Evolutionary conservation across 176 grass and related monocot species (phyloP), one percentile per base, ranked within the genome.

Genomic region (Thinopyrum elongatum): DNA sequence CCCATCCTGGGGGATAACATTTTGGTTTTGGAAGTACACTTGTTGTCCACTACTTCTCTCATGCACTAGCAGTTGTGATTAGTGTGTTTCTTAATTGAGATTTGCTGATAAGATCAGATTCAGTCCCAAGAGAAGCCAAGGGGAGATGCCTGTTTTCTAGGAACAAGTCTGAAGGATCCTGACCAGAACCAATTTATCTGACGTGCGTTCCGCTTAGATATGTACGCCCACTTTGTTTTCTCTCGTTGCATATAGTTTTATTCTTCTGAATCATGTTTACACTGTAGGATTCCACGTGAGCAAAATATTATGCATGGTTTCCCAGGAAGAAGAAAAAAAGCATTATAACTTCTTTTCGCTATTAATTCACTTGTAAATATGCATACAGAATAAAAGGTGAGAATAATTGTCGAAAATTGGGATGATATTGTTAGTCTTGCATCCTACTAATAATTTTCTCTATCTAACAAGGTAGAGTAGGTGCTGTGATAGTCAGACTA

Each of bases 1-100:
- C 85, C 46, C 28, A 69, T 81, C 39, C 63, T 57, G 53, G 89
- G 89, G 86, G 82, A 81, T 88, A 70, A 55, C 70, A 72, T 31
- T 80, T 77, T 77, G 86, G 30, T 64, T 77, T 91, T 91, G 70
- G 15, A 81, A 88, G 86, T 85, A 88, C 82, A 41, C 39, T 34
- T 70, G 28, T 75, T 78, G 61, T 58, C 81, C 76, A 70, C n/a
- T 61, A 66, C 6, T 55, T 35, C 27, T 65, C 34, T 42, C 70
- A 21, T 44, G 16, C 77, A 55, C 78, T 68, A 69, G 65, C 10
- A 34, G 65, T 10, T 66, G 74, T 46, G 86, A 87, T 86, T 65
- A 87, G 59, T 35, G 66, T 75, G 51, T 28, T 65, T 80, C 19
- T 76, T 84, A 81, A 76, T 88, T 84, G 70, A 22, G 81, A 64